A percentile compares a stretch with the other conserved stretches of the same genome.
Conservation (phyloP, 495 filamentous ascomycete genomes). For the Penicillium angulare region DNA sequence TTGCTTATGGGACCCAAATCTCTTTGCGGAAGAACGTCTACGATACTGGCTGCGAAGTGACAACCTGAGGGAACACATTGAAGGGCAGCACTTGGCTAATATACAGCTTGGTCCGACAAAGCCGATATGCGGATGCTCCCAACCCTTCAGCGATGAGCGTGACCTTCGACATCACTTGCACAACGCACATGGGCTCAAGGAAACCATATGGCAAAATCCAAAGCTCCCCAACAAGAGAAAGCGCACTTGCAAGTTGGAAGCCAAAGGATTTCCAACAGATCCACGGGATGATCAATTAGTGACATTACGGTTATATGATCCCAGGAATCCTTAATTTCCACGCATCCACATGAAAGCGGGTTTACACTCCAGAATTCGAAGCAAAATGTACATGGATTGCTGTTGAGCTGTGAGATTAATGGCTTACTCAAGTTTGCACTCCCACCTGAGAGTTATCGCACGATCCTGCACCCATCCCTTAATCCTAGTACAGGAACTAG, state of each 20-base stretch:
- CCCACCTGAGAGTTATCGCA: no score
- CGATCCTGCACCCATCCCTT: no score
- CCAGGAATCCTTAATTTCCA: no score
- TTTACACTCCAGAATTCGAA: no score
- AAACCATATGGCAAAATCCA: constrained; percentile 18
- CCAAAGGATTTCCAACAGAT: constrained; percentile 1
- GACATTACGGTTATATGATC: no score
- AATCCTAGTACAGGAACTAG: no score
- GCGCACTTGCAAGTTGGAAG: constrained; percentile 6
- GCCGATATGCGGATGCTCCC: constrained; percentile 6
- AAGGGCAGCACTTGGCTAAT: constrained; percentile 13
- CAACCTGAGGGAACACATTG: constrained; percentile 19
- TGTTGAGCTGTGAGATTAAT: no score
- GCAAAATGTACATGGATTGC: no score
- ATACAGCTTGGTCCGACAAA: neutral
- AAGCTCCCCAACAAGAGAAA: constrained; percentile 16
- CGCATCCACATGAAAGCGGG: no score
- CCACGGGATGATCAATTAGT: no score
- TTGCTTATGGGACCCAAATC: constrained; percentile 10
- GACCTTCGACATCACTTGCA: constrained; percentile 19
- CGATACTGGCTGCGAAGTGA: constrained; percentile 15
- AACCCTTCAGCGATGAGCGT: constrained; percentile 14
- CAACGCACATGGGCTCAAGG: constrained; percentile 11
- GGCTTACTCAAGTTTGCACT: no score
- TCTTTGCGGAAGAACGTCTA: constrained; percentile 11